Percentiles rank a stretch among this genome's conserved stretches.
Conservation (phyloP, 192 early-diverging fungal genomes). For the Piromyces sp. region DNA sequence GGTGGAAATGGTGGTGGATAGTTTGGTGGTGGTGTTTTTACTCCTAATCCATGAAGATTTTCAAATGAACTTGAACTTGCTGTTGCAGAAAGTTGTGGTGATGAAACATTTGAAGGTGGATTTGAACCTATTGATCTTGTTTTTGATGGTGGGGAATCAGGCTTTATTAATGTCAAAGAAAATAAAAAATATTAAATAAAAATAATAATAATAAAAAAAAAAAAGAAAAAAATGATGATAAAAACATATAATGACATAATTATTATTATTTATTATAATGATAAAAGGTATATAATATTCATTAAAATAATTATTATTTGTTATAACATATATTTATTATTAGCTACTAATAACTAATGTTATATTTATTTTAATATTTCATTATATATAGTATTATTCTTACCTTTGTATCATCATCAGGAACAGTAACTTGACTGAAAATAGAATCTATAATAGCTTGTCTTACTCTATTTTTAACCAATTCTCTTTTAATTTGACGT, state of each 20-base stretch:
- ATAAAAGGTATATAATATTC: no score
- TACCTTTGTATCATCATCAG: background rate
- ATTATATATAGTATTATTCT: background rate
- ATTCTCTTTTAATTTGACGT: slow-evolving; percentile 3
- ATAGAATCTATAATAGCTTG: slow-evolving; percentile 9
- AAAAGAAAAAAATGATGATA: no score
- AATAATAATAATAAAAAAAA: background rate
- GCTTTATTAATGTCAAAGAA: background rate
- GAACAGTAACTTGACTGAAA: background rate
- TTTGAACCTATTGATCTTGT: background rate
- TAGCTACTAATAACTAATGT: no score
- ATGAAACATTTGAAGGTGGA: background rate
- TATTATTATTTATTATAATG: no score
- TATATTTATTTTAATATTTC: no score
- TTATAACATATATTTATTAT: no score
- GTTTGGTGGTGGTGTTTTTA: background rate
- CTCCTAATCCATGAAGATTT: background rate
- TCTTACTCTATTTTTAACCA: slow-evolving; percentile 6
- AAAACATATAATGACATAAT: no score
- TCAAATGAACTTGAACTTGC: background rate
- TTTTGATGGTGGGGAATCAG: background rate
- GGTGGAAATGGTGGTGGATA: background rate
- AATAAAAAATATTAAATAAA: no score
- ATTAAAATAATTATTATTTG: no score
- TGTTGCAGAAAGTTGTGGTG: background rate